A percentile compares a stretch with the other conserved stretches of the same genome.
Evolutionary conservation across 305 asterid genomes (phyloP).

Genomic region (Ilex paraguariensis): DNA sequence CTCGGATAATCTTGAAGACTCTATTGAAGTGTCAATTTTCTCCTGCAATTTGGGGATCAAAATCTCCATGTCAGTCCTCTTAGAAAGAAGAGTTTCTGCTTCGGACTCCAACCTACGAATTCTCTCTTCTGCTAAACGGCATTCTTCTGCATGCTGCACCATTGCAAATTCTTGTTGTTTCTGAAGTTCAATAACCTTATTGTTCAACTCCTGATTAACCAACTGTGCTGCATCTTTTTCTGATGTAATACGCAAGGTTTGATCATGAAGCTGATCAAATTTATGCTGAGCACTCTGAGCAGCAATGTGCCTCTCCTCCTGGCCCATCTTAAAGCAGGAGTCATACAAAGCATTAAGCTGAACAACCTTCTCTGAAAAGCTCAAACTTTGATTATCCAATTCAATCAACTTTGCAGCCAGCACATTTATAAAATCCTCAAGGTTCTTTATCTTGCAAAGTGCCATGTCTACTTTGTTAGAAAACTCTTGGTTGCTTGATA

Average conservation of each 20-base stretch:
- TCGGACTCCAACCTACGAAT: slow-evolving; percentile 68
- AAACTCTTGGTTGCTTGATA: slow-evolving; percentile 46
- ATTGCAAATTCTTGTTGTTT: slow-evolving; percentile 75
- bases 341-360: slow-evolving; percentile 64
- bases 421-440: slow-evolving; percentile 56
- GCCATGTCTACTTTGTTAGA: slow-evolving; percentile 51
- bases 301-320: slow-evolving; percentile 65
- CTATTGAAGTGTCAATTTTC: slow-evolving; percentile 42
- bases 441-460: slow-evolving; percentile 50
- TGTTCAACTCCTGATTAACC: slow-evolving; percentile 56
- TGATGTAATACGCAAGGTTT: slow-evolving; percentile 33
- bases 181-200: slow-evolving; percentile 70
- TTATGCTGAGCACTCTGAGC: slow-evolving; percentile 57
- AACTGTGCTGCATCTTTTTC: slow-evolving; percentile 61
- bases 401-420: slow-evolving; percentile 58
- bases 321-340: slow-evolving; percentile 57
- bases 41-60: slow-evolving; percentile 59
- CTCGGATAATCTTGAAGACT: slow-evolving; percentile 56
- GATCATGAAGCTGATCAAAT: slow-evolving; percentile 54
- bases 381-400: slow-evolving; percentile 69
- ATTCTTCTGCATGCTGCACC: slow-evolving; percentile 96
- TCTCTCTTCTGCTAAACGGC: slow-evolving; percentile 73
- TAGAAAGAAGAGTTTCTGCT: slow-evolving; percentile 49
- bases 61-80: slow-evolving; percentile 62
- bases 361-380: slow-evolving; percentile 51